phyloP scores from a whole-genome alignment of 1,284 basidiomycete genomes.

The Ustilago curta region DNA sequence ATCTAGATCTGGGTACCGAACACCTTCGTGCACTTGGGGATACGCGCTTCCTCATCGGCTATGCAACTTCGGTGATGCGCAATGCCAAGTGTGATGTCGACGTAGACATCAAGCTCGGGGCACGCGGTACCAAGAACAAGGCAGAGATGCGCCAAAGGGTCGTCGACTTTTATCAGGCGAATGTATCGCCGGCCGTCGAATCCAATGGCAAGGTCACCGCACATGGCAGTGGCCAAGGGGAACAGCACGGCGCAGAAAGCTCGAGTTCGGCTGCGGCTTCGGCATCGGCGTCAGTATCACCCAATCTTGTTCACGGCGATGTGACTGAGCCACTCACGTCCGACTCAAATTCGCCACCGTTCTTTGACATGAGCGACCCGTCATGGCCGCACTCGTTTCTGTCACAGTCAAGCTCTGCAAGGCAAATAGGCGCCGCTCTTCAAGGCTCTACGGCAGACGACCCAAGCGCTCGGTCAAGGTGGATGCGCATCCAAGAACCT shows the following conservation, averaged over 20 bases:
- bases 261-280: not conserved
- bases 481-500: conserved; percentile 50
- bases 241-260: not conserved
- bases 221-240: not conserved
- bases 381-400: conserved; percentile 46
- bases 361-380: conserved; percentile 48
- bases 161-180: conserved; percentile 18
- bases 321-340: conserved; percentile 49
- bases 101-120: conserved; percentile 62
- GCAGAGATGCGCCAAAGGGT: conserved; percentile 60
- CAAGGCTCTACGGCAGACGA: conserved; percentile 4
- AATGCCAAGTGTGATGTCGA: conserved; percentile 60
- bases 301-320: conserved; percentile 39
- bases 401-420: not conserved
- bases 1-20: conserved; percentile 81
- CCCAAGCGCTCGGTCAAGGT: conserved; percentile 12
- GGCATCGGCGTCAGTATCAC: not conserved
- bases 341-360: conserved; percentile 17
- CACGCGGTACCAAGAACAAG: conserved; percentile 46
- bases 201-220: not conserved
- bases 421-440: conserved; percentile 8
- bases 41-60: conserved; percentile 85
- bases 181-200: not conserved
- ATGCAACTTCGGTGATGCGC: conserved; percentile 73
- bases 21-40: conserved; percentile 93